Percentiles rank a stretch among this genome's conserved stretches.
Conservation (phyloP, 805 yeast genomes). For the Zygotorulaspora sp. region DNA sequence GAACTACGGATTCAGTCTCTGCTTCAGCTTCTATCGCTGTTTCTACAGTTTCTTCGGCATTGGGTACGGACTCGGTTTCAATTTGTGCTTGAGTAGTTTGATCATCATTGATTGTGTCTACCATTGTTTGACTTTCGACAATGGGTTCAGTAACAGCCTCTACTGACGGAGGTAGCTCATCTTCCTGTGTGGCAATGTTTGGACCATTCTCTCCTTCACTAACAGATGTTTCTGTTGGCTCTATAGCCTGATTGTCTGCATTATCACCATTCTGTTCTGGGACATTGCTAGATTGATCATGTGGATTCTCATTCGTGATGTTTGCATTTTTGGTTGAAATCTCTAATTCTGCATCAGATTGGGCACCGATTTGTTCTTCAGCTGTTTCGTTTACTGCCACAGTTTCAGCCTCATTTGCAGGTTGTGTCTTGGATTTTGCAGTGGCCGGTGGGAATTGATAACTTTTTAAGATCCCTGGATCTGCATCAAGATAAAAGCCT, state of each 20-base stretch:
- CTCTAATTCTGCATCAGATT: not conserved
- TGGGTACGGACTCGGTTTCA: conserved; percentile 2
- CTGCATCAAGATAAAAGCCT: conserved; percentile 67
- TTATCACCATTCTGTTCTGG: too few relatives aligned
- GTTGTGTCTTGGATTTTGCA: conserved; percentile 8
- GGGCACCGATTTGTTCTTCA: not conserved
- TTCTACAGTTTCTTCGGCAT: conserved; percentile 11
- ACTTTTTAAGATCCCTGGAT: conserved; percentile 40
- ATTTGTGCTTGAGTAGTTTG: not conserved
- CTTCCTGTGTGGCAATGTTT: too few relatives aligned
- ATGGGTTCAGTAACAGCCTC: not conserved
- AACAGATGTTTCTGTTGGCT: conserved; percentile 4
- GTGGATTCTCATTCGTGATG: too few relatives aligned
- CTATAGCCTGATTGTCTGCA: not conserved
- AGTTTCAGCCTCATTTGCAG: conserved; percentile 2
- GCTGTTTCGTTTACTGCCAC: not conserved
- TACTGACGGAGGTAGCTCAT: not conserved
- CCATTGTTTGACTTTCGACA: not conserved
- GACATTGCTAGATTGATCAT: too few relatives aligned
- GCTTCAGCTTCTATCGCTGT: conserved; percentile 5
- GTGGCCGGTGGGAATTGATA: conserved; percentile 39
- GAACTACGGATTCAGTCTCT: conserved; percentile 8
- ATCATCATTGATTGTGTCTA: not conserved
- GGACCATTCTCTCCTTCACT: conserved; percentile 13
- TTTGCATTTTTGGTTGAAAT: too few relatives aligned